These are phyloP conservation scores for Fusarium anguioides DNA, from an alignment of 2,329 filamentous ascomycete species.

Conservation along the genomic window DNA sequence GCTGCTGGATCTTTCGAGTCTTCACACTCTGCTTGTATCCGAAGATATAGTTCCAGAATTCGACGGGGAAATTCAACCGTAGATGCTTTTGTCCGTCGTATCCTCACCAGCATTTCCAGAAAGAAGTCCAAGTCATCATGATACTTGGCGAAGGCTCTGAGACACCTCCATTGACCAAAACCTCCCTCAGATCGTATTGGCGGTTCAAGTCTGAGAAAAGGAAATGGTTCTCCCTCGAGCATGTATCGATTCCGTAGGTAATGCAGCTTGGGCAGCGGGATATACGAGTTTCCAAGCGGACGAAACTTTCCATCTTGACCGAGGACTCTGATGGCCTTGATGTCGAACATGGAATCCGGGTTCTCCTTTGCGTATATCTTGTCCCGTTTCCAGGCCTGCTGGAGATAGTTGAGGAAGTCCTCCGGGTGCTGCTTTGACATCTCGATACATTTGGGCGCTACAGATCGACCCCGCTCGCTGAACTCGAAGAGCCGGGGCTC, in stretches of 20 bases:
- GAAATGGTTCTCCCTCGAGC: constrained; percentile 39
- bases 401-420: constrained; percentile 38
- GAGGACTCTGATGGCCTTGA: constrained; percentile 33
- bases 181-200: constrained; percentile 33
- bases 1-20: constrained; percentile 21
- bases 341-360: constrained; percentile 35
- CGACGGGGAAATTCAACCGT: constrained; percentile 39
- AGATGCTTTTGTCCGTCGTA: constrained; percentile 26
- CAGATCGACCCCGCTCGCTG: constrained; percentile 36
- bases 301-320: constrained; percentile 35
- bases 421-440: constrained; percentile 38
- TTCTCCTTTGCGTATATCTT: constrained; percentile 39
- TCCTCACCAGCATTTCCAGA: constrained; percentile 36
- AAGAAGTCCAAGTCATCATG: constrained; percentile 39
- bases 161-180: constrained; percentile 35
- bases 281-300: constrained; percentile 34
- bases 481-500: constrained; percentile 41
- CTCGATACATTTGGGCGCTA: constrained; percentile 36
- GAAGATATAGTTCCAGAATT: constrained; percentile 41
- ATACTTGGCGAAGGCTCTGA: constrained; percentile 31
- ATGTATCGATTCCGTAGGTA: constrained; percentile 42
- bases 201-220: constrained; percentile 36
- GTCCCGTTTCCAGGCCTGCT: constrained; percentile 39
- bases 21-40: constrained; percentile 39
- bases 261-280: constrained; percentile 41